Evolutionary conservation across 495 filamentous ascomycete species (phyloP).

Genomic region (Tricharina praecox): DNA sequence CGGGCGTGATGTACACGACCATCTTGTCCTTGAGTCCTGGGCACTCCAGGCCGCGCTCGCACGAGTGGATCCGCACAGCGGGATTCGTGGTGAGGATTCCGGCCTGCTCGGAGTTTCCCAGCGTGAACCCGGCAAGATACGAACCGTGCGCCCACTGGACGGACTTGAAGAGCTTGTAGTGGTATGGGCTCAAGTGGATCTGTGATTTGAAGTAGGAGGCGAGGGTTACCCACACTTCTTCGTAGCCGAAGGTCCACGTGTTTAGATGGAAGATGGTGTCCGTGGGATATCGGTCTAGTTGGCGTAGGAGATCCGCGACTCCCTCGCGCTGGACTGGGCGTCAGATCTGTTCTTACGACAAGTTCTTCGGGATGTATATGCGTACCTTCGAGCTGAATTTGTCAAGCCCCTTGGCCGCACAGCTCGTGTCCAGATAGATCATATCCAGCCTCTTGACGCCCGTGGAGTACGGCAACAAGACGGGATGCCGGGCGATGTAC

Average conservation of each 20-base stretch:
- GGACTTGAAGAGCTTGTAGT: conserved; percentile 53
- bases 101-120: conserved; percentile 49
- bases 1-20: conserved; percentile 61
- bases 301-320: conserved; percentile 52
- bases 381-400: conserved; percentile 37
- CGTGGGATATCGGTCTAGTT: conserved; percentile 49
- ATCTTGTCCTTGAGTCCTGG: conserved; percentile 34
- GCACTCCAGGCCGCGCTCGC: conserved; percentile 58
- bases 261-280: conserved; percentile 72
- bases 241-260: conserved; percentile 79
- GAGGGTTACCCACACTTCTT: conserved; percentile 72
- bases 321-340: conserved; percentile 43
- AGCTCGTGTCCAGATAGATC: conserved; percentile 80
- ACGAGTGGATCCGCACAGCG: conserved; percentile 66
- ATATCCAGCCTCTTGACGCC: conserved; percentile 51
- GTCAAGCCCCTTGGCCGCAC: conserved; percentile 26
- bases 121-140: conserved; percentile 55
- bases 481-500: conserved; percentile 48
- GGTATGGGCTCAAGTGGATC: conserved; percentile 75
- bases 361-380: neutral
- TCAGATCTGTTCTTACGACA: no score
- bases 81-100: conserved; percentile 55
- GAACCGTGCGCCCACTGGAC: conserved; percentile 39
- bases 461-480: conserved; percentile 56
- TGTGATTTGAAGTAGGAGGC: conserved; percentile 48